Evolutionary conservation across 805 yeast genomes (phyloP).

Genomic region (Candida nemodendra): DNA sequence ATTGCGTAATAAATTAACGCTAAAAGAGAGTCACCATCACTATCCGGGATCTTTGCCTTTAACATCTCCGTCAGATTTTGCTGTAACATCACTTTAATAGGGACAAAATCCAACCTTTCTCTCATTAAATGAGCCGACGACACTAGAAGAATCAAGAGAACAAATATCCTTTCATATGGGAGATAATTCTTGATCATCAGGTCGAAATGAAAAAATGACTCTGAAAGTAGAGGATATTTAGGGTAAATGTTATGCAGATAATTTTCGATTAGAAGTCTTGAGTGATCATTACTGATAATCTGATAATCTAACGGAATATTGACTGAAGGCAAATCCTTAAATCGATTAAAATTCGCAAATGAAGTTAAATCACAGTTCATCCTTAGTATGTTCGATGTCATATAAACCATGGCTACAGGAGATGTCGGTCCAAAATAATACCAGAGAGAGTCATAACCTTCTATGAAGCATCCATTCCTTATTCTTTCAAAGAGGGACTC

Average conservation of each 20-base stretch:
- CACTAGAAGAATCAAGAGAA: slow-evolving; percentile 16
- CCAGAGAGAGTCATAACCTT: slow-evolving; percentile 8
- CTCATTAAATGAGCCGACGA: slow-evolving; percentile 23
- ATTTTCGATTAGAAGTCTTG: slow-evolving; percentile 16
- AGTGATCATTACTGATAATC: slow-evolving; percentile 15
- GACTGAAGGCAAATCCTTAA: slow-evolving; percentile 5
- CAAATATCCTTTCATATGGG: slow-evolving; percentile 14
- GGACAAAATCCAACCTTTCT: slow-evolving; percentile 13
- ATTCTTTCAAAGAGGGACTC: slow-evolving; percentile 3
- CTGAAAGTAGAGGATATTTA: slow-evolving; percentile 16
- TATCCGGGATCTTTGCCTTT: slow-evolving; percentile 9
- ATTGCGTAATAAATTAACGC: slow-evolving; percentile 14
- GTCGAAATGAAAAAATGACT: slow-evolving; percentile 18
- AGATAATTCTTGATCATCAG: slow-evolving; percentile 18
- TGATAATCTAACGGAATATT: slow-evolving; percentile 15
- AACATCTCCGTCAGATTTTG: slow-evolving; percentile 14
- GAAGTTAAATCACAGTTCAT: background rate
- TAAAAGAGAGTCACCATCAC: slow-evolving; percentile 18
- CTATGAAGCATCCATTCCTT: slow-evolving; percentile 17
- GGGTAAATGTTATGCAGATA: slow-evolving; percentile 20
- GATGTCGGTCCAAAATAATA: slow-evolving; percentile 23
- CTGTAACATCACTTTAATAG: slow-evolving; percentile 19
- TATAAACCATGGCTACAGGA: slow-evolving; percentile 9
- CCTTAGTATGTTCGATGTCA: slow-evolving; percentile 10
- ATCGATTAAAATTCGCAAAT: background rate